These are phyloP conservation scores for Amanita jacksonii DNA, from an alignment of 768 basidiomycete genomes.

Conservation along the genomic window DNA sequence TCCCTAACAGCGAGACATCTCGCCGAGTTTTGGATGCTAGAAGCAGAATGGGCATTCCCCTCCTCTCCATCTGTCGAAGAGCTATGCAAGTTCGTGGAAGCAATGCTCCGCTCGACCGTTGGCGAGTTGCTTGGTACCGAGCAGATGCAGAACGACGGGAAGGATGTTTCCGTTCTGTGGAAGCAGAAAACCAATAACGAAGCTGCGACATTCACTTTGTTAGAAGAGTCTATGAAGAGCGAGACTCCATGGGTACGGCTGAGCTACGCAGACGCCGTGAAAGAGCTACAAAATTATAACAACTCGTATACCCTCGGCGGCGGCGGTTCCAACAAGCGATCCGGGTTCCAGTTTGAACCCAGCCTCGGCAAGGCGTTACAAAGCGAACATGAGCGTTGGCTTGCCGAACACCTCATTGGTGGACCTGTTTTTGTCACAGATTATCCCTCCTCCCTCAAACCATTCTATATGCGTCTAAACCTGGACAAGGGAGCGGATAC, in stretches of 20 bases:
- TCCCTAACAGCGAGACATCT: conserved; percentile 87
- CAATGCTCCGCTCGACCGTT: conserved; percentile 20
- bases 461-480: conserved; percentile 92
- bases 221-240: conserved; percentile 27
- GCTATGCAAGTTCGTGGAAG: conserved; percentile 32
- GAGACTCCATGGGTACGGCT: conserved; percentile 55
- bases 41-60: conserved; percentile 82
- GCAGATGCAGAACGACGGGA: conserved; percentile 3
- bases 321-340: conserved; percentile 17
- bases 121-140: conserved; percentile 12
- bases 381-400: conserved; percentile 90
- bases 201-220: conserved; percentile 18
- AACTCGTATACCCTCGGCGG: conserved; percentile 9
- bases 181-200: conserved; percentile 15
- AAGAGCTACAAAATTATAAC: conserved; percentile 34
- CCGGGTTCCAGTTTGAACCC: conserved; percentile 46
- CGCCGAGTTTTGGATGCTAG: conserved; percentile 99
- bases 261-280: conserved; percentile 70
- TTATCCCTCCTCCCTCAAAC: conserved; percentile 77
- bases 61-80: conserved; percentile 29
- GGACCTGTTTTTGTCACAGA: conserved; percentile 89
- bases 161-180: conserved; percentile 30
- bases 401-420: conserved; percentile 56
- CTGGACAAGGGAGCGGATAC: conserved; percentile 30
- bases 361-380: conserved; percentile 64